Evolutionary conservation across 495 filamentous ascomycete genomes (phyloP).

Genomic region (Lineolata rhizophorae): DNA sequence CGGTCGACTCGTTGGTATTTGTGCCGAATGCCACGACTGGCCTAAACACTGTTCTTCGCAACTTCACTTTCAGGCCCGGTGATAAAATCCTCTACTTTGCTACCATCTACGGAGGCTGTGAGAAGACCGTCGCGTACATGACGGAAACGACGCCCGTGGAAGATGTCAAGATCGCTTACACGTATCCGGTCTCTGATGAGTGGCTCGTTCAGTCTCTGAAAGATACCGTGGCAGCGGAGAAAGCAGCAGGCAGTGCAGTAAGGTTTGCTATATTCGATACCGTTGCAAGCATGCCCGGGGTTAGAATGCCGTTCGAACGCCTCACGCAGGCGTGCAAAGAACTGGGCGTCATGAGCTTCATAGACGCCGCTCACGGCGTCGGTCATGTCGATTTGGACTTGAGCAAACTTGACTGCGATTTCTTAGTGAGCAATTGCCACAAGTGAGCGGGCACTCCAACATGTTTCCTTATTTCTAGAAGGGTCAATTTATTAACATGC

Average conservation of each 20-base stretch:
- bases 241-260: slow-evolving; percentile 12
- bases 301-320: slow-evolving; percentile 55
- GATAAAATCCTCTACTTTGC: slow-evolving; percentile 32
- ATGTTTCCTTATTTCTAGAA: not conserved
- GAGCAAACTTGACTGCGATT: slow-evolving; percentile 43
- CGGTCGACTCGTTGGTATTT: slow-evolving; percentile 42
- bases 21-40: slow-evolving; percentile 67
- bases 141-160: slow-evolving; percentile 31
- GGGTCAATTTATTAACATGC: not conserved
- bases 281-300: slow-evolving; percentile 50
- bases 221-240: slow-evolving; percentile 17
- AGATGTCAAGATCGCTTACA: slow-evolving; percentile 20
- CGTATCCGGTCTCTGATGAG: slow-evolving; percentile 37
- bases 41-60: slow-evolving; percentile 58
- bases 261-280: slow-evolving; percentile 58
- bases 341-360: slow-evolving; percentile 34
- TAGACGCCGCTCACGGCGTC: slow-evolving; percentile 72
- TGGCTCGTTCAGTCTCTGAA: slow-evolving; percentile 31
- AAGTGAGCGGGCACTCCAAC: slow-evolving; percentile 28
- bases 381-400: slow-evolving; percentile 57
- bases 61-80: slow-evolving; percentile 28
- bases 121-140: slow-evolving; percentile 45
- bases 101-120: slow-evolving; percentile 58
- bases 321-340: slow-evolving; percentile 39
- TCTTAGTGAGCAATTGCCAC: slow-evolving; percentile 66